These are phyloP conservation scores for barrel medic (Medicago truncatula) DNA, from an alignment of 306 rosid genomes.

Conservation along the genomic window DNA sequence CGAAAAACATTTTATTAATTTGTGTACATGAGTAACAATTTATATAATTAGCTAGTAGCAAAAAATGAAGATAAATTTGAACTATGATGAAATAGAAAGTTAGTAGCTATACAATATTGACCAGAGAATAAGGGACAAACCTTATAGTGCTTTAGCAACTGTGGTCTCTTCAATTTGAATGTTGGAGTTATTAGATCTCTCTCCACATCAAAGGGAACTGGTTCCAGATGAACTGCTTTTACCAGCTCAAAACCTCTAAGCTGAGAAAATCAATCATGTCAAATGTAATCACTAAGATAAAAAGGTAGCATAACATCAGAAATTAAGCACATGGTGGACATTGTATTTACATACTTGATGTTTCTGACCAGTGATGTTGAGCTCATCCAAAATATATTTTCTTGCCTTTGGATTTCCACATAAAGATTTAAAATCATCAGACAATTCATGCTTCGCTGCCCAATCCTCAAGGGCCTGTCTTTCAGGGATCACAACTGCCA, in stretches of 20 bases:
- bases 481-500: conserved; percentile 91
- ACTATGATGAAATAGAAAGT: neutral
- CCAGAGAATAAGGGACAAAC: conserved; percentile 44
- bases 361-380: conserved; percentile 72
- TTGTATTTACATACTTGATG: conserved; percentile 61
- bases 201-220: conserved; percentile 79
- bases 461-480: conserved; percentile 75
- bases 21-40: neutral
- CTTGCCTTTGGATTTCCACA: conserved; percentile 72
- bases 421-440: conserved; percentile 70
- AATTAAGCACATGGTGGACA: conserved; percentile 17
- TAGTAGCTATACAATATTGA: neutral
- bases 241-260: conserved; percentile 87
- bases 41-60: neutral
- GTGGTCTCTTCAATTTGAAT: conserved; percentile 83
- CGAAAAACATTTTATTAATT: neutral
- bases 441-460: conserved; percentile 62
- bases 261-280: conserved; percentile 49
- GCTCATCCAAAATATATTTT: conserved; percentile 83
- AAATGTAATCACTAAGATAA: conserved; percentile 23
- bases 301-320: conserved; percentile 15
- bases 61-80: conserved; percentile 14
- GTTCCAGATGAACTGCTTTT: conserved; percentile 79
- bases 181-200: conserved; percentile 90
- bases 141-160: conserved; percentile 70